Conservation (phyloP, 306 rosid species). For the Malus sieversii region DNA sequence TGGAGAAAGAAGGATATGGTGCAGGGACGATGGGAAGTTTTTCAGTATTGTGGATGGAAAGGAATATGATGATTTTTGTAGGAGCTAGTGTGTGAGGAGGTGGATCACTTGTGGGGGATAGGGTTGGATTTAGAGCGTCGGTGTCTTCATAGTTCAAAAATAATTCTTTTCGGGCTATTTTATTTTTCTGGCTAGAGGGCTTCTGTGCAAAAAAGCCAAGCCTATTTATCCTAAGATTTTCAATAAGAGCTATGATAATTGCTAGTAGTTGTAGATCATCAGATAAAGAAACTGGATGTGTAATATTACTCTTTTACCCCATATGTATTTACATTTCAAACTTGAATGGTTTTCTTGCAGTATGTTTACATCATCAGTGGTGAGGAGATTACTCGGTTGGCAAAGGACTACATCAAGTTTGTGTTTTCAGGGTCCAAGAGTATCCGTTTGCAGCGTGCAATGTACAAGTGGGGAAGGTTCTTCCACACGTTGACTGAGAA, state of each 20-base stretch:
- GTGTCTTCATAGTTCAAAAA: background rate
- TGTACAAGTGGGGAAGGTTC: slow-evolving; percentile 35
- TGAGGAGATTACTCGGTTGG: slow-evolving; percentile 51
- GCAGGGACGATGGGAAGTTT: background rate
- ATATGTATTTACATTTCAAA: background rate
- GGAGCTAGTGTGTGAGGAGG: background rate
- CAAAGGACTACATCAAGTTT: slow-evolving; percentile 61
- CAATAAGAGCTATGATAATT: background rate
- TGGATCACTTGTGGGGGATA: background rate
- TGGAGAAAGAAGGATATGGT: background rate
- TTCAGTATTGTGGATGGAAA: background rate
- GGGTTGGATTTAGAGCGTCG: background rate
- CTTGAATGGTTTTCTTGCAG: slow-evolving; percentile 32
- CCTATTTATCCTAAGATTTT: background rate
- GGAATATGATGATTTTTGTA: background rate
- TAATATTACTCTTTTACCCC: background rate
- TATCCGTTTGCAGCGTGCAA: slow-evolving; percentile 48
- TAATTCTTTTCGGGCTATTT: background rate
- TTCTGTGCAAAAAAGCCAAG: background rate
- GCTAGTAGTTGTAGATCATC: too few relatives aligned
- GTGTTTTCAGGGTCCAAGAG: slow-evolving; percentile 48
- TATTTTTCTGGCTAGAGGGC: background rate
- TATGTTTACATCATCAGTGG: slow-evolving; percentile 61
- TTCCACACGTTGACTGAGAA: slow-evolving; percentile 26
- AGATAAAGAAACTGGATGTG: background rate